phyloP scores from a whole-genome alignment of 768 basidiomycete genomes.

The Auriscalpium microsporum region DNA sequence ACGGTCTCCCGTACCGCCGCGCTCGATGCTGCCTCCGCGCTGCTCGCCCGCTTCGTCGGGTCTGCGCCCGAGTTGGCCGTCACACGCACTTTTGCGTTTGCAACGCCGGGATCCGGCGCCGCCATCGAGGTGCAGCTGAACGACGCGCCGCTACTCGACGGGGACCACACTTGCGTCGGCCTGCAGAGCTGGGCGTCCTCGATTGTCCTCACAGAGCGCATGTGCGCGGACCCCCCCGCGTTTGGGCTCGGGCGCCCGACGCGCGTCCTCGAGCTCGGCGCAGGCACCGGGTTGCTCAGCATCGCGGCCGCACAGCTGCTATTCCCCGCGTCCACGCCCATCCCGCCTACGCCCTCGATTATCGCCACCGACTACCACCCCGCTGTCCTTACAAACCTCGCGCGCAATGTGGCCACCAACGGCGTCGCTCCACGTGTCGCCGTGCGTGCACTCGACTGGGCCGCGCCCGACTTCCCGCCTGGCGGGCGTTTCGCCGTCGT shows the following conservation, averaged over 20 bases:
- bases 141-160: slow-evolving; percentile 53
- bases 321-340: slow-evolving; percentile 2
- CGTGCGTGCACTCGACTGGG: slow-evolving; percentile 61
- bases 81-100: slow-evolving; percentile 47
- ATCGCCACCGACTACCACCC: slow-evolving; percentile 76
- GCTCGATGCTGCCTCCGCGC: slow-evolving; percentile 48
- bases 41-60: slow-evolving; percentile 46
- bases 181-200: slow-evolving; percentile 81
- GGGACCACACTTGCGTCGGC: slow-evolving; percentile 74
- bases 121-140: slow-evolving; percentile 48
- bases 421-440: slow-evolving; percentile 26
- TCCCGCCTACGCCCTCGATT: slow-evolving; percentile 25
- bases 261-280: slow-evolving; percentile 68
- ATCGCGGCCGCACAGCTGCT: slow-evolving; percentile 52
- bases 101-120: slow-evolving; percentile 4
- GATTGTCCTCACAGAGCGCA: slow-evolving; percentile 57
- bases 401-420: slow-evolving; percentile 50
- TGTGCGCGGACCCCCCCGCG: slow-evolving; percentile 40
- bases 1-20: slow-evolving; percentile 26
- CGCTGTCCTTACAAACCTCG: slow-evolving; percentile 63
- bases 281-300: slow-evolving; percentile 79
- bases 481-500: slow-evolving; percentile 48
- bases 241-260: slow-evolving; percentile 26
- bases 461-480: slow-evolving; percentile 27
- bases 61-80: slow-evolving; percentile 35